Evolutionary conservation across 805 yeast species (phyloP).

Genomic region (Hanseniaspora lindneri): DNA sequence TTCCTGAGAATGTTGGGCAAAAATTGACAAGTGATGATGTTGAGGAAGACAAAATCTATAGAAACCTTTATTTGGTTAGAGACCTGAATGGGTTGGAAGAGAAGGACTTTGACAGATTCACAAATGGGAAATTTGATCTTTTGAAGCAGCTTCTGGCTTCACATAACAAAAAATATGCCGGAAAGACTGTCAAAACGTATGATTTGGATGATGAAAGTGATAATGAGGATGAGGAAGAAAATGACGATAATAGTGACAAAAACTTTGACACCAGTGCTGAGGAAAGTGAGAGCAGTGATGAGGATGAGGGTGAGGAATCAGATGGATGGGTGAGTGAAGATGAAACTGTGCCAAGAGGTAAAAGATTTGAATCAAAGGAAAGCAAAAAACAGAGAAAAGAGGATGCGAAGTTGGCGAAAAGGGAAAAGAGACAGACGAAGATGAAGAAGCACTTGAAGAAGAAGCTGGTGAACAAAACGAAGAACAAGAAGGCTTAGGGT

Average conservation of each 20-base stretch:
- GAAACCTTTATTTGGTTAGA: conserved; percentile 66
- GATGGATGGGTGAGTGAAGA: conserved; percentile 36
- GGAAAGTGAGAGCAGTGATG: conserved; percentile 26
- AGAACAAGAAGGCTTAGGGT: conserved; percentile 28
- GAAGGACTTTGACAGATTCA: conserved; percentile 70
- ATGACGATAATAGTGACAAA: conserved; percentile 24
- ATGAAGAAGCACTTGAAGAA: conserved; percentile 76
- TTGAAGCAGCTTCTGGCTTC: conserved; percentile 52
- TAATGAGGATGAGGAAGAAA: conserved; percentile 19
- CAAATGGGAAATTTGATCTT: conserved; percentile 70
- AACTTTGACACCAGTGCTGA: conserved; percentile 23
- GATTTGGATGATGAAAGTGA: conserved; percentile 26
- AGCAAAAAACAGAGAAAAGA: conserved; percentile 62
- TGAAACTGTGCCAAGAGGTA: conserved; percentile 43
- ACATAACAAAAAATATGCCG: conserved; percentile 24
- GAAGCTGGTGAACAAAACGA: conserved; percentile 52
- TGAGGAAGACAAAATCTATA: conserved; percentile 75
- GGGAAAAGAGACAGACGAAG: conserved; percentile 68
- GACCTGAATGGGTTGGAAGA: conserved; percentile 79
- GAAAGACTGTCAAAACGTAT: conserved; percentile 22
- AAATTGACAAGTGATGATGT: conserved; percentile 43
- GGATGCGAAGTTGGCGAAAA: conserved; percentile 62
- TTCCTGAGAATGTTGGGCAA: conserved; percentile 41
- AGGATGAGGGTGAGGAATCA: conserved; percentile 25
- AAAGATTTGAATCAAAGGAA: conserved; percentile 69